These are phyloP conservation scores for Hygrocybe punicea DNA, from an alignment of 768 basidiomycete genomes.

Conservation along the genomic window DNA sequence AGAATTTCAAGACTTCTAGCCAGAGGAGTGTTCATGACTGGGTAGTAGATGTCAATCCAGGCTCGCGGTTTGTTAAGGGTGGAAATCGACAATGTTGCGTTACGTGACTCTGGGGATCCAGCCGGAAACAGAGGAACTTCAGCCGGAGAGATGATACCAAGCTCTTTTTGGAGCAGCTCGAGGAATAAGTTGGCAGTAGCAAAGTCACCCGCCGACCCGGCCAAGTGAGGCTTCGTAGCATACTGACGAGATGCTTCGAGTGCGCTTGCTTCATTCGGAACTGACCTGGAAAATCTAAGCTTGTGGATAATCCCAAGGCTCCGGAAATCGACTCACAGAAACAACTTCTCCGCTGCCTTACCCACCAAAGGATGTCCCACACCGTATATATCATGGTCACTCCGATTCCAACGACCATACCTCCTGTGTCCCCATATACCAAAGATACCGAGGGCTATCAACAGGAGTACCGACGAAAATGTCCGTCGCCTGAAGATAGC, in stretches of 20 bases:
- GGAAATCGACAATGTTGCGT: conserved; percentile 59
- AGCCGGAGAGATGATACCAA: conserved; percentile 47
- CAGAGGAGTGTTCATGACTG: conserved; percentile 76
- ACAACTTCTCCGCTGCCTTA: conserved; percentile 16
- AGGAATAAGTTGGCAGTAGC: conserved; percentile 66
- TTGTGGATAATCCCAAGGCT: not conserved
- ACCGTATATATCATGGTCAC: no score
- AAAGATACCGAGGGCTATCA: no score
- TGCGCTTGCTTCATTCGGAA: conserved; percentile 59
- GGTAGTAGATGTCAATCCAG: conserved; percentile 89
- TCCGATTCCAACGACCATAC: no score
- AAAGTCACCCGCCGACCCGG: conserved; percentile 60
- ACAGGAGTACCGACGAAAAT: no score
- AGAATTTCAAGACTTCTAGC: conserved; percentile 67
- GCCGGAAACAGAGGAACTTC: conserved; percentile 64
- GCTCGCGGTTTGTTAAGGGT: conserved; percentile 52
- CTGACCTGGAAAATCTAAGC: conserved; percentile 35
- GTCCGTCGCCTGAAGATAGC: no score
- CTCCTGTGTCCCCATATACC: no score
- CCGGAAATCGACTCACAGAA: conserved; percentile 19
- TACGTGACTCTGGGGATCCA: conserved; percentile 62
- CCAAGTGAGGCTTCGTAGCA: conserved; percentile 69
- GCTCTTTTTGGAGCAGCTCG: conserved; percentile 60
- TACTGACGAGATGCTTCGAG: conserved; percentile 53
- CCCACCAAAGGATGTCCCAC: no score